Evolutionary conservation across 2,329 filamentous ascomycete species (phyloP).

Genomic region (Macrophomina phaseolina): DNA sequence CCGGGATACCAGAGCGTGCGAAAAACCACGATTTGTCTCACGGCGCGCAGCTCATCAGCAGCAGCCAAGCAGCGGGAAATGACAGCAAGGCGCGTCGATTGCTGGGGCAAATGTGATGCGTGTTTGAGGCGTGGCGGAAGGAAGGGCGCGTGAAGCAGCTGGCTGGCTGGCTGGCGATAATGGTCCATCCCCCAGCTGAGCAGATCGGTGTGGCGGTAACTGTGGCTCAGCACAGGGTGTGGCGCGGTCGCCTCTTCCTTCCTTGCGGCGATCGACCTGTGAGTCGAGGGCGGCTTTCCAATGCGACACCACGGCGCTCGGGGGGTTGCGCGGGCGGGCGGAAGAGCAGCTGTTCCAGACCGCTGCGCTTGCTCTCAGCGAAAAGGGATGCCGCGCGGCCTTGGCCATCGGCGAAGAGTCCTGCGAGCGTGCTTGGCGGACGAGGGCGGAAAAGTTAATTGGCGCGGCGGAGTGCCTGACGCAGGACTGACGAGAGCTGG

Average conservation of each 20-base stretch:
- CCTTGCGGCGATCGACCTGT: conserved; percentile 1
- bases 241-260: background rate
- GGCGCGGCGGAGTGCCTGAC: conserved; percentile 24
- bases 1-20: background rate
- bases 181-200: background rate
- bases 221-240: background rate
- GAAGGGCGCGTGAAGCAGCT: background rate
- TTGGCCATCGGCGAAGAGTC: background rate
- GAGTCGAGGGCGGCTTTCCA: background rate
- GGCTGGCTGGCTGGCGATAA: background rate
- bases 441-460: conserved; percentile 22
- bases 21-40: background rate
- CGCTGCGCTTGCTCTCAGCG: conserved; percentile 9
- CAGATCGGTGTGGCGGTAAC: conserved; percentile 2
- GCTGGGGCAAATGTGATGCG: background rate
- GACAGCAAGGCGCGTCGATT: background rate
- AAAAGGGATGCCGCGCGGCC: conserved; percentile 25
- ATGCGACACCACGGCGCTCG: background rate
- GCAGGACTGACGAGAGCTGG: conserved; percentile 2
- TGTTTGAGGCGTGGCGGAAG: background rate
- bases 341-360: background rate
- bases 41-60: background rate
- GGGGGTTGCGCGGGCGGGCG: background rate
- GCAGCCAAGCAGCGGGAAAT: background rate
- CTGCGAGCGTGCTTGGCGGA: conserved; percentile 11